Evolutionary conservation across 192 early-diverging fungal genomes (phyloP).

Genomic region (Diversispora eburnea): DNA sequence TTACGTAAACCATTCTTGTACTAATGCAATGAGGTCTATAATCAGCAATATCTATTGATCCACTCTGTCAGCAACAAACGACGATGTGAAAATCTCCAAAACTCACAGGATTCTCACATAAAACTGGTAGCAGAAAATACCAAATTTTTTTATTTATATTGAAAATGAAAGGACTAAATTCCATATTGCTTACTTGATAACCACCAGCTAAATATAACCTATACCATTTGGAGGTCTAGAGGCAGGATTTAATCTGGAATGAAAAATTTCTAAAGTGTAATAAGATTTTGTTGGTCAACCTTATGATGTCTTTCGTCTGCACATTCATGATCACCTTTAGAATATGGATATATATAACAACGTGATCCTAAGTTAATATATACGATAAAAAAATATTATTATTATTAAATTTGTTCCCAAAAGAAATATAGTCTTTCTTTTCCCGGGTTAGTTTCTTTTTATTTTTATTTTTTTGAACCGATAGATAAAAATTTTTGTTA

Average conservation of each 20-base stretch:
- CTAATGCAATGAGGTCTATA: background rate
- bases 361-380: no score
- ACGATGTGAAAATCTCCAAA: slow-evolving; percentile 26
- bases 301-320: slow-evolving; percentile 34
- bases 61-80: slow-evolving; percentile 16
- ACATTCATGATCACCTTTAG: slow-evolving; percentile 33
- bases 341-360: slow-evolving; percentile 36
- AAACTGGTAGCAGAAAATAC: background rate
- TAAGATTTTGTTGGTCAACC: slow-evolving; percentile 8
- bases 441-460: slow-evolving; percentile 25
- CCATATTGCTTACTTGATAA: slow-evolving; percentile 7
- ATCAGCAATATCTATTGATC: slow-evolving; percentile 1
- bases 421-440: slow-evolving; percentile 28
- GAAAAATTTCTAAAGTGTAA: slow-evolving; percentile 21
- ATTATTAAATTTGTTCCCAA: slow-evolving; percentile 40
- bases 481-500: no score
- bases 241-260: background rate
- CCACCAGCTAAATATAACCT: slow-evolving; percentile 32
- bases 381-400: slow-evolving; percentile 6
- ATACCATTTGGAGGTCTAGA: background rate
- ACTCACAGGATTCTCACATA: slow-evolving; percentile 32
- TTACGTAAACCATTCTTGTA: background rate
- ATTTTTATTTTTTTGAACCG: no score
- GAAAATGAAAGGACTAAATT: background rate
- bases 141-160: background rate